Percentiles rank a stretch among this genome's conserved stretches.
Evolutionary conservation across 805 yeast genomes (phyloP).

Genomic region (Blastobotrys mokoenaii): DNA sequence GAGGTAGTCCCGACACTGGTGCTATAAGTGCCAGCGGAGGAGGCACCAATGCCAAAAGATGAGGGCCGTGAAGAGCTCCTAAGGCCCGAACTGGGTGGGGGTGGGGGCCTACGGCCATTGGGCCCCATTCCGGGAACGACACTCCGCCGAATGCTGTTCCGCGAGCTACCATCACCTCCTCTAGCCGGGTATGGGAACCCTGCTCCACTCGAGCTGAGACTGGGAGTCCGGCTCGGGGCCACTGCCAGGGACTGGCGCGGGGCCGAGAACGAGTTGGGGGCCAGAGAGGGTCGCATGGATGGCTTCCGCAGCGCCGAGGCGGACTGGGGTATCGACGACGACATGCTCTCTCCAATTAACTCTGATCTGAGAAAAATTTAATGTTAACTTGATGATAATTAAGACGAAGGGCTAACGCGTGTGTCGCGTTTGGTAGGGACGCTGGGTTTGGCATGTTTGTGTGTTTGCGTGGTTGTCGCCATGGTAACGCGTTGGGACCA

Average conservation of each 20-base stretch:
- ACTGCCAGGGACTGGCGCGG: slow-evolving; percentile 12
- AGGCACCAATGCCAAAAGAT: slow-evolving; percentile 13
- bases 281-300: slow-evolving; percentile 12
- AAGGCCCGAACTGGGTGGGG: not conserved
- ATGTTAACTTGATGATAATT: no score
- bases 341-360: not conserved
- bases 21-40: not conserved
- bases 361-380: not conserved
- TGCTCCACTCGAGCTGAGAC: not conserved
- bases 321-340: slow-evolving; percentile 5
- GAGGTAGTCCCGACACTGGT: slow-evolving; percentile 4
- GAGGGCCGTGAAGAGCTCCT: slow-evolving; percentile 10
- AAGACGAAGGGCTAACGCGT: no score
- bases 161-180: not conserved
- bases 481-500: no score
- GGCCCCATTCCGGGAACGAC: slow-evolving; percentile 7
- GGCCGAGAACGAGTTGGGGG: slow-evolving; percentile 3
- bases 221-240: not conserved
- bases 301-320: slow-evolving; percentile 11
- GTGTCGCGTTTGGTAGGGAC: no score
- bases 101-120: slow-evolving; percentile 2
- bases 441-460: no score
- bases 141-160: slow-evolving; percentile 4
- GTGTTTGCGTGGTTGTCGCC: no score
- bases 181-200: no score